Evolutionary conservation across 495 filamentous ascomycete genomes (phyloP), one percentile per base, ranked within the genome.

Genomic region (Amniculicola lignicola): DNA sequence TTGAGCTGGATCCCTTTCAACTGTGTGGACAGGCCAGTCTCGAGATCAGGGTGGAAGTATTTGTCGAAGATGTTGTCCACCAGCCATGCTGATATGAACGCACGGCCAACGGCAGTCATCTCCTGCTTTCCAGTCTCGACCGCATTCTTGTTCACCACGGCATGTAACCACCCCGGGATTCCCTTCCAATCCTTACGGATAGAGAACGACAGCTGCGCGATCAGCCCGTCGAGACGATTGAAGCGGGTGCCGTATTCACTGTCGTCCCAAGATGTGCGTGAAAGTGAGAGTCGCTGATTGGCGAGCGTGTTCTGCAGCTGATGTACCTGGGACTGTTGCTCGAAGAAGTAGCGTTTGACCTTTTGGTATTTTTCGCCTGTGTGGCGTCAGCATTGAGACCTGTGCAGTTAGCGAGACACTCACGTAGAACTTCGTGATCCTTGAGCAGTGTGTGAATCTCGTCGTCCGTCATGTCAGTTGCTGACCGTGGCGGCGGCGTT

Each of bases 291-390:
- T 46, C 93, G 83, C 70, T 97, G 94, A 69, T 96, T 89, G 28
- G 94, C 93, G 39, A 98, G 82, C 3, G 89, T 92, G 68, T 98
- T 97, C 71, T 98, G 93, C 10, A 98, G 81, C 64, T 90, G 86
- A 67, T 96, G 89, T 10, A 98, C 89, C 67, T 97, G 92, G 40
- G 85, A 76, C 65, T 94, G 91, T 62, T 90, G 90, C 52, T 98
- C 93, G 67, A 97, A 98, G 67, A 96, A 98, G 59, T 95, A 86
- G 27, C 88, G 82, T 75, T 98, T 98, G 44, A 98, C 93, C 69
- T 96, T 96, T 72, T 89, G 89, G 67, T 98, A 98, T 75, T 98
- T 98, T 59, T 80, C 82, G 68, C 89, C 91, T 96, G 65, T 36
- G 12, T 38, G 18, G 44, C 52, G 28, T 56, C 16, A 51, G 27